Conservation (phyloP, 306 rosid species). For the Cyclanthera cordifolia region DNA sequence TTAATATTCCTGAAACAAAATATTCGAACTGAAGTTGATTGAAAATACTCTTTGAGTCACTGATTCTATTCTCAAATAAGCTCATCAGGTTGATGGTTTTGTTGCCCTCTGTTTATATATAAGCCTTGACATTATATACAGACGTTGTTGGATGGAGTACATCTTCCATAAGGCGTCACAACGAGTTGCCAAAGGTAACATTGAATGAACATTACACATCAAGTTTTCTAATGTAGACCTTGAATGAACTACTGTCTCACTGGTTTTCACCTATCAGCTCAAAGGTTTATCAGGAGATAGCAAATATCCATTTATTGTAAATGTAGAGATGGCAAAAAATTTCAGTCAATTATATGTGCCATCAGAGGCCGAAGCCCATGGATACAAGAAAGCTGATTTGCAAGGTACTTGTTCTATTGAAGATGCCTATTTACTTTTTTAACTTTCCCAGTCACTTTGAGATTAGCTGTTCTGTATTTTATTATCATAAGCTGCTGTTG, state of each 20-base stretch:
- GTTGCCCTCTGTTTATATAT: not conserved
- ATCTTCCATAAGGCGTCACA: slow-evolving; percentile 59
- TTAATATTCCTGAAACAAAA: not conserved
- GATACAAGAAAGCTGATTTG: slow-evolving; percentile 23
- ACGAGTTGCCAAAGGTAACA: slow-evolving; percentile 75
- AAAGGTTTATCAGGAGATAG: slow-evolving; percentile 34
- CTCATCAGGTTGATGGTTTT: not conserved
- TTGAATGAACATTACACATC: slow-evolving; percentile 12
- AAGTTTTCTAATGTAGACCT: slow-evolving; percentile 7
- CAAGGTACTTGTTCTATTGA: slow-evolving; percentile 40
- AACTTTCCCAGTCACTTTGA: not conserved
- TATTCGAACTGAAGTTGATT: not conserved
- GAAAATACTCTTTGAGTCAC: not conserved
- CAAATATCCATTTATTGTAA: slow-evolving; percentile 55
- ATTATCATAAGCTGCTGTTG: not conserved
- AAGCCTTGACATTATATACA: slow-evolving; percentile 43
- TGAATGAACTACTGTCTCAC: slow-evolving; percentile 18
- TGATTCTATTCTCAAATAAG: not conserved
- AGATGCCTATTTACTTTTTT: not conserved
- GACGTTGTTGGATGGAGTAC: slow-evolving; percentile 96
- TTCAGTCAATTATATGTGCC: slow-evolving; percentile 22
- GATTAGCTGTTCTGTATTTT: not conserved
- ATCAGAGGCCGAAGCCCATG: slow-evolving; percentile 23
- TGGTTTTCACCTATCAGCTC: slow-evolving; percentile 24
- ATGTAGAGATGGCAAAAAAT: slow-evolving; percentile 31